Percentiles rank a stretch among this genome's conserved stretches.
These are phyloP conservation scores for Cystofilobasidium macerans DNA, from an alignment of 768 basidiomycete genomes.

Conservation along the genomic window DNA sequence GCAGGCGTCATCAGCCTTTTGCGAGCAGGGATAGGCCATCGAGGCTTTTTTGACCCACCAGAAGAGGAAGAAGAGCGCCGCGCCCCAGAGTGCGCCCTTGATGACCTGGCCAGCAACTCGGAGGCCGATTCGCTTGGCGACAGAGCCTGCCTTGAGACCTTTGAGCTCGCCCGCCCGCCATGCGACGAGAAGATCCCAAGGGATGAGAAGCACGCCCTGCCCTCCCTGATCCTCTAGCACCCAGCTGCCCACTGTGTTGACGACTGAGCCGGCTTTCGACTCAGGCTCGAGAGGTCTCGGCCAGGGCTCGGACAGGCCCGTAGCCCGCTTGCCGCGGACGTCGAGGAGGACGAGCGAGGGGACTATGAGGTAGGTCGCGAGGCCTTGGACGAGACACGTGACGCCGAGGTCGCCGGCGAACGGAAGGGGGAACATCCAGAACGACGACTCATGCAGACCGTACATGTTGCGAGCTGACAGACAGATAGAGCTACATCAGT, in stretches of 20 bases:
- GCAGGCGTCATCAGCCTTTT: neutral
- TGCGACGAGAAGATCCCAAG: neutral
- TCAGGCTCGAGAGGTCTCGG: neutral
- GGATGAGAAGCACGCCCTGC: slow-evolving; percentile 1
- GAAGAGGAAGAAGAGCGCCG: slow-evolving; percentile 23
- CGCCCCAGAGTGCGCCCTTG: slow-evolving; percentile 23
- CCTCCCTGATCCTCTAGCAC: neutral
- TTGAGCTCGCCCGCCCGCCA: neutral
- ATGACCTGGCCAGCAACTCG: neutral
- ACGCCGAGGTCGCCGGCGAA: slow-evolving; percentile 25
- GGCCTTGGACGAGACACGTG: slow-evolving; percentile 24
- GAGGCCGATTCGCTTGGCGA: neutral
- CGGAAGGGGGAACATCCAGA: slow-evolving; percentile 25
- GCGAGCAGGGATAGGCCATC: neutral
- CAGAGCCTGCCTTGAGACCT: neutral
- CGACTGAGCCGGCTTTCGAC: neutral
- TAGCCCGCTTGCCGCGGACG: slow-evolving; percentile 4
- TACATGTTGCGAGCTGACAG: slow-evolving; percentile 23
- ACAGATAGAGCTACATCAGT: neutral
- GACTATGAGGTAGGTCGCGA: slow-evolving; percentile 24
- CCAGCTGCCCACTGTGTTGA: neutral
- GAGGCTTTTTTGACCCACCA: slow-evolving; percentile 9
- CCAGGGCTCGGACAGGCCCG: slow-evolving; percentile 13
- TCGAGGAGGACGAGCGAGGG: slow-evolving; percentile 23
- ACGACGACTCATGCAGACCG: slow-evolving; percentile 11